phyloP scores from a whole-genome alignment of 192 early-diverging fungal genomes.

The Backusella westeae region DNA sequence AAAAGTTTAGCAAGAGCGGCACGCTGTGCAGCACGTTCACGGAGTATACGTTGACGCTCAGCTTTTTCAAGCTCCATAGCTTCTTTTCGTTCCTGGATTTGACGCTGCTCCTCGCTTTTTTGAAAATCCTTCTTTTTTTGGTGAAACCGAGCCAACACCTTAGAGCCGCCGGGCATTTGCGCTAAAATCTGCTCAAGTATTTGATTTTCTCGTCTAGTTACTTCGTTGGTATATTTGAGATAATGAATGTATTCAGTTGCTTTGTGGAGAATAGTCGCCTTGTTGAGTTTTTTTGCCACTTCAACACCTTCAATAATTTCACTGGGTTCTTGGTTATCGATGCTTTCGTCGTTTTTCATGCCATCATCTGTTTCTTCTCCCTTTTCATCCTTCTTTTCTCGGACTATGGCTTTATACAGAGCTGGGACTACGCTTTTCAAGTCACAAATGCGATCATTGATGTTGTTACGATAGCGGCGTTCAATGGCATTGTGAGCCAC shows the following conservation, averaged over 20 bases:
- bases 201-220: conserved; percentile 42
- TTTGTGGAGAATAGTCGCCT: conserved; percentile 89
- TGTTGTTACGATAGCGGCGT: conserved; percentile 91
- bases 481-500: conserved; percentile 95
- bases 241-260: conserved; percentile 88
- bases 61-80: conserved; percentile 4
- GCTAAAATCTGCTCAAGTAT: conserved; percentile 39
- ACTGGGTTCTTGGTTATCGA: conserved; percentile 26
- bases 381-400: conserved; percentile 43
- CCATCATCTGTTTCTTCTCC: conserved; percentile 39
- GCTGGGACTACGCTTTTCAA: conserved; percentile 83
- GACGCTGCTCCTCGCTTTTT: conserved; percentile 13
- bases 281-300: conserved; percentile 88
- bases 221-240: conserved; percentile 43
- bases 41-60: conserved; percentile 20
- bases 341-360: conserved; percentile 36
- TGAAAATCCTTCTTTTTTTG: background rate
- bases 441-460: conserved; percentile 91
- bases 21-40: conserved; percentile 24
- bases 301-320: conserved; percentile 76
- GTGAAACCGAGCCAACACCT: conserved; percentile 25
- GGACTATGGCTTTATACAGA: conserved; percentile 52
- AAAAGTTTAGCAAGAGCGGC: conserved; percentile 23
- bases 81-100: conserved; percentile 13
- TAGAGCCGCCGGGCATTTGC: conserved; percentile 44